Conservation (phyloP, 1,139 yeast species). For the Pichia sp. region DNA sequence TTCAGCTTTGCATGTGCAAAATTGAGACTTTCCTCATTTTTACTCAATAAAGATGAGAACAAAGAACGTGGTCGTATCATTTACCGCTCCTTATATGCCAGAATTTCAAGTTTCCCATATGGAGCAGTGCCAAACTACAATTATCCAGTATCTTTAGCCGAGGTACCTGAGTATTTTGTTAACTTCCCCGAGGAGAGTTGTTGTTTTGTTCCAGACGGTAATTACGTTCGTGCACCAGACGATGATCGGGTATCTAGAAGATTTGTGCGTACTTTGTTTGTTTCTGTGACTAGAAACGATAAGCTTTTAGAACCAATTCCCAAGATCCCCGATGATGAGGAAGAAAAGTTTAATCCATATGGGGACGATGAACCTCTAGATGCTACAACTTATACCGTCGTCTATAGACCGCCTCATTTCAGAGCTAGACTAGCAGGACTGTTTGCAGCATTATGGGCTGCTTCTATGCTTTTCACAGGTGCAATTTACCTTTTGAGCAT, state of each 20-base stretch:
- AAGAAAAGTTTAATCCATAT: slow-evolving; percentile 37
- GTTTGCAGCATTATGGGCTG: slow-evolving; percentile 60
- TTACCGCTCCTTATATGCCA: slow-evolving; percentile 42
- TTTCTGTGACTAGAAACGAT: slow-evolving; percentile 79
- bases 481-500: slow-evolving; percentile 16
- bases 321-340: slow-evolving; percentile 28
- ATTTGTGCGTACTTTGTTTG: slow-evolving; percentile 59
- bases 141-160: slow-evolving; percentile 46
- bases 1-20: slow-evolving; percentile 51
- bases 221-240: slow-evolving; percentile 78
- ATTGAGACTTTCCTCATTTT: slow-evolving; percentile 71
- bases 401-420: slow-evolving; percentile 82
- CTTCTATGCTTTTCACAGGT: slow-evolving; percentile 48
- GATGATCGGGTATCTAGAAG: slow-evolving; percentile 67
- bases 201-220: slow-evolving; percentile 70
- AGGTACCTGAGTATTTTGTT: slow-evolving; percentile 39
- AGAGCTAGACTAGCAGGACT: slow-evolving; percentile 50
- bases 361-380: slow-evolving; percentile 44
- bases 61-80: slow-evolving; percentile 68
- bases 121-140: slow-evolving; percentile 47
- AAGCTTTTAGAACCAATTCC: slow-evolving; percentile 43
- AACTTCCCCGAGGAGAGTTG: slow-evolving; percentile 36
- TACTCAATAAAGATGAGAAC: slow-evolving; percentile 60
- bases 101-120: slow-evolving; percentile 32
- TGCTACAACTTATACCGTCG: slow-evolving; percentile 62